Base-by-base conservation (phyloP, 345 rosid genomes). In the Aquilaria yunnanensis region DNA sequence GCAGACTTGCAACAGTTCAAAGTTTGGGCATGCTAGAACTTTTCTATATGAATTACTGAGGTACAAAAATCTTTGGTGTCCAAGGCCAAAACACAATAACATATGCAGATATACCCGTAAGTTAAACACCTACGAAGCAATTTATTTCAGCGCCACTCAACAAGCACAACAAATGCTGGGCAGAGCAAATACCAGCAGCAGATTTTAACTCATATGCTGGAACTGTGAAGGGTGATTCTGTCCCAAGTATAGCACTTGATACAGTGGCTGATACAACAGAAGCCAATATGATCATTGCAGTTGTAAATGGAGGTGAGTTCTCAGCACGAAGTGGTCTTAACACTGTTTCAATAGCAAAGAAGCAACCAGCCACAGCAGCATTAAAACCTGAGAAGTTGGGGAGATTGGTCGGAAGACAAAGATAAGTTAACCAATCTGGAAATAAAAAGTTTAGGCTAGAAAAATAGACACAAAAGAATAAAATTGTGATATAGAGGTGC, bases 361-460 rank as follows among this genome's bases (percentile, higher is more conserved):
- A 90, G 70, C 96, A 94, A 69, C 99, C 97, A 32, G 99, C 99
- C 10, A 94, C 97, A 33, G 97, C 95, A 57, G 97, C 99, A 85
- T 88, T 94, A 74, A 94, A 94, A 77, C 97, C 99, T 94, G 80
- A 47, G 74, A 48, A 68, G 64, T 23, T 51, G 58, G 50, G 34
- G 3, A 55, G 29, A 52, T 54, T 50, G 32, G 51, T 16, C 37
- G 23, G 32, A 47, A 23, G 14, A 16, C 8, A 47, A 64, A 70
- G 3, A 32, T 23, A n/a, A 62, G 14, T 10, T 32, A 56, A 1
- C 55, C 31, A 1, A 48, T 13, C 32, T 2, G 62, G 14, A 32
- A 29, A 54, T 16, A 29, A 16, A 16, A 16, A 16, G 16, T 16
- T 16, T 16, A 16, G 16, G 16, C 16, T 16, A 16, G 16, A 16